phyloP scores from a whole-genome alignment of 2,329 filamentous ascomycete genomes.

The Chaetomium globosum region DNA sequence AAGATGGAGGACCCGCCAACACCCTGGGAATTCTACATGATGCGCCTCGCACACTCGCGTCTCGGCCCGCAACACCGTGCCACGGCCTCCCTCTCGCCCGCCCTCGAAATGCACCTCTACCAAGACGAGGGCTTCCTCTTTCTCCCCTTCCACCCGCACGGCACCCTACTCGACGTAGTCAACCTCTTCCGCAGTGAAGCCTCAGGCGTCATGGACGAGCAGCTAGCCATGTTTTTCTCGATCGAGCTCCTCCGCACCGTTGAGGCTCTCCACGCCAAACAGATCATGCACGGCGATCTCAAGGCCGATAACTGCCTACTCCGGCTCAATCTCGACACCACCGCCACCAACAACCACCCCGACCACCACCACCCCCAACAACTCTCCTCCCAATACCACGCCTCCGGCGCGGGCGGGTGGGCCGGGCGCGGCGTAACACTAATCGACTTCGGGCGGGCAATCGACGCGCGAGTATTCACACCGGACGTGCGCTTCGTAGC shows the following conservation, averaged over 20 bases:
- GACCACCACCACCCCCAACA: conserved; percentile 42
- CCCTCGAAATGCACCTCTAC: conserved; percentile 90
- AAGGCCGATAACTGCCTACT: conserved; percentile 96
- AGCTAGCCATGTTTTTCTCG: conserved; percentile 91
- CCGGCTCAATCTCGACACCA: conserved; percentile 62
- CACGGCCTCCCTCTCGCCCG: conserved; percentile 75
- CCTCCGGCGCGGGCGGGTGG: conserved; percentile 79
- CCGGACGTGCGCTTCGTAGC: conserved; percentile 84
- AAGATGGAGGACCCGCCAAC: conserved; percentile 92
- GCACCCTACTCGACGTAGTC: conserved; percentile 91
- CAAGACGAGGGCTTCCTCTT: conserved; percentile 87
- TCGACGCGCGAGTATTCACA: conserved; percentile 86
- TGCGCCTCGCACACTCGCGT: conserved; percentile 77
- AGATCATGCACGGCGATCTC: conserved; percentile 86
- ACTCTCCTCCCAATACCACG: conserved; percentile 67
- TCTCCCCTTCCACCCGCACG: conserved; percentile 83
- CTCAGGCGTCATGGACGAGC: conserved; percentile 81
- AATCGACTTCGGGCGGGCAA: conserved; percentile 92
- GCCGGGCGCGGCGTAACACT: conserved; percentile 74
- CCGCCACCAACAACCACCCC: conserved; percentile 40
- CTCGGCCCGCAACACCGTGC: conserved; percentile 72
- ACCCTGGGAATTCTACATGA: conserved; percentile 96
- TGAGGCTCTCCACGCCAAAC: conserved; percentile 78
- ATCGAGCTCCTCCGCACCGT: conserved; percentile 88
- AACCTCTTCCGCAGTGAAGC: conserved; percentile 78